phyloP scores from a whole-genome alignment of 257 asterid species.

The Lavandula angustifolia region DNA sequence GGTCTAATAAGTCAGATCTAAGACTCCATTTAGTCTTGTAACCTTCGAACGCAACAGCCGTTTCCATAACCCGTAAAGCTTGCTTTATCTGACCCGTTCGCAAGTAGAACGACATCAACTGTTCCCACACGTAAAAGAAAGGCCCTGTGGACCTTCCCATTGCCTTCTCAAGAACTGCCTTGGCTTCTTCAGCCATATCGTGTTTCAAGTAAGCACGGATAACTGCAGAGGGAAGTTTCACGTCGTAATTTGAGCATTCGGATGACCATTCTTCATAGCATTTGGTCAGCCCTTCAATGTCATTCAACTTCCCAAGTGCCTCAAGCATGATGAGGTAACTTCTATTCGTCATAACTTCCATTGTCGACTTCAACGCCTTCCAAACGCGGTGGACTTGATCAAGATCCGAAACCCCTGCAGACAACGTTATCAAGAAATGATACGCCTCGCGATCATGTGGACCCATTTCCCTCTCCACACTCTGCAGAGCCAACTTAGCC shows the following conservation, averaged over 20 bases:
- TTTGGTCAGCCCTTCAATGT: slow-evolving; percentile 59
- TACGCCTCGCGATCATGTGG: slow-evolving; percentile 52
- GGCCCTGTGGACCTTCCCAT: slow-evolving; percentile 52
- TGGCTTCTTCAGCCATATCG: slow-evolving; percentile 62
- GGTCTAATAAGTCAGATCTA: slow-evolving; percentile 29
- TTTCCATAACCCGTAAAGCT: slow-evolving; percentile 55
- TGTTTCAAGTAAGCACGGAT: slow-evolving; percentile 52
- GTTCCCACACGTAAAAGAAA: slow-evolving; percentile 53
- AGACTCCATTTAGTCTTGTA: slow-evolving; percentile 47
- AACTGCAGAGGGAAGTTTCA: slow-evolving; percentile 53
- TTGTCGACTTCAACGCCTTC: slow-evolving; percentile 54
- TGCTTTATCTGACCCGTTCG: slow-evolving; percentile 35
- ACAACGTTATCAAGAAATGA: slow-evolving; percentile 65
- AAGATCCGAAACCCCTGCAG: slow-evolving; percentile 58
- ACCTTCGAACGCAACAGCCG: slow-evolving; percentile 31
- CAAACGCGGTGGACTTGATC: slow-evolving; percentile 65
- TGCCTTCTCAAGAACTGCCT: slow-evolving; percentile 40
- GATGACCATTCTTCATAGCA: slow-evolving; percentile 78
- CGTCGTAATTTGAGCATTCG: slow-evolving; percentile 46
- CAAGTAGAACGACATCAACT: slow-evolving; percentile 51
- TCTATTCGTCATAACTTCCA: slow-evolving; percentile 47
- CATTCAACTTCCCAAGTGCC: slow-evolving; percentile 59
- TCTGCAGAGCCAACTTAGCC: slow-evolving; percentile 60
- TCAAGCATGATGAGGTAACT: slow-evolving; percentile 70
- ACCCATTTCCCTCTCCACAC: slow-evolving; percentile 57